A percentile compares a stretch with the other conserved stretches of the same genome.
phyloP scores from a whole-genome alignment of 768 basidiomycete genomes.

The Austroboletus eburneus region DNA sequence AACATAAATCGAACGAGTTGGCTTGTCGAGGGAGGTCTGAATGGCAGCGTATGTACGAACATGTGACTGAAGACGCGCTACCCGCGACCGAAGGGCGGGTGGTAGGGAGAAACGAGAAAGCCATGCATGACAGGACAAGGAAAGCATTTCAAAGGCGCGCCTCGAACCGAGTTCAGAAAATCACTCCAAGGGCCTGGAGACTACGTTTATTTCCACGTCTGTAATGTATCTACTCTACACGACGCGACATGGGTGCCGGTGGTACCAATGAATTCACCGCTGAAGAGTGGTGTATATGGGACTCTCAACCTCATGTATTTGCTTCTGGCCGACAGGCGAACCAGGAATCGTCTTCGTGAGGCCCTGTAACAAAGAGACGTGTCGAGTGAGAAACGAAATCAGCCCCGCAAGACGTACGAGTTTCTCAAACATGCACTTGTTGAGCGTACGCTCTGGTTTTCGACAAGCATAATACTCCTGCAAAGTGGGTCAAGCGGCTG shows the following conservation, averaged over 20 bases:
- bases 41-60: constrained; percentile 13
- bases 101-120: neutral
- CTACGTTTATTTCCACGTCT: neutral
- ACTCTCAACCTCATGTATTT: constrained; percentile 83
- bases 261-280: constrained; percentile 48
- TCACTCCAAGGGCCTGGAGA: too few species aligned
- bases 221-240: constrained; percentile 20
- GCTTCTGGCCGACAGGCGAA: constrained; percentile 72
- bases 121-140: constrained; percentile 25
- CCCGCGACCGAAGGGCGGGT: neutral
- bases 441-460: constrained; percentile 80
- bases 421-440: constrained; percentile 95
- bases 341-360: constrained; percentile 90
- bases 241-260: constrained; percentile 3
- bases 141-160: constrained; percentile 25
- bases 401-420: constrained; percentile 53
- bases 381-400: neutral
- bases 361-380: constrained; percentile 50
- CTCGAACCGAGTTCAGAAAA: neutral
- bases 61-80: neutral
- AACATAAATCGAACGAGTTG: constrained; percentile 56
- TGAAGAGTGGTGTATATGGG: constrained; percentile 83
- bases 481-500: neutral
- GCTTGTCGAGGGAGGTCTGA: constrained; percentile 26
- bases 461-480: constrained; percentile 91